Conservation (phyloP, 2,329 filamentous ascomycete genomes). For the Fusarium dlaminii region DNA sequence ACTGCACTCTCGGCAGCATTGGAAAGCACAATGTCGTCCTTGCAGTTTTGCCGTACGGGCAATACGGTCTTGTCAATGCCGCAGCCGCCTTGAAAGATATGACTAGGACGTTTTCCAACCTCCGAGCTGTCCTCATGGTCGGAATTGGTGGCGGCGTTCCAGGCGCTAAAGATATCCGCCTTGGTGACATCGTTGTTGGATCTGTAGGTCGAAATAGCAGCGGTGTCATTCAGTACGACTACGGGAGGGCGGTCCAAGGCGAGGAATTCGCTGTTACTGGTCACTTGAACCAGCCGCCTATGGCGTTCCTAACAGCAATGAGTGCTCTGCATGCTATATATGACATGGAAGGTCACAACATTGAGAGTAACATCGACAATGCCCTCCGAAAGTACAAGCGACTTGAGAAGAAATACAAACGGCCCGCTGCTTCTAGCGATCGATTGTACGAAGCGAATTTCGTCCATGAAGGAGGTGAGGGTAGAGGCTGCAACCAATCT, state of each 20-base stretch:
- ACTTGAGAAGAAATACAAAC: rapidly evolving
- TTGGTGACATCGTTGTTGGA: not conserved
- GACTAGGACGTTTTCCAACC: rapidly evolving
- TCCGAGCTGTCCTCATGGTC: rapidly evolving
- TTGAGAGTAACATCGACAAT: rapidly evolving
- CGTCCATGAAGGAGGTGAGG: rapidly evolving
- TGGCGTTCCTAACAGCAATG: not conserved
- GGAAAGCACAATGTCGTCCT: not conserved
- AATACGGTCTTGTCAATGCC: not conserved
- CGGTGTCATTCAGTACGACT: rapidly evolving
- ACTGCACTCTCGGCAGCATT: rapidly evolving
- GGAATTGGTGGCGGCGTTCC: rapidly evolving
- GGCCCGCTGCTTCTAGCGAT: rapidly evolving
- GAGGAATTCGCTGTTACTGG: rapidly evolving
- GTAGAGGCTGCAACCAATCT: rapidly evolving
- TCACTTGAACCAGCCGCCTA: not conserved
- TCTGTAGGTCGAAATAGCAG: rapidly evolving
- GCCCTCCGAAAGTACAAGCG: rapidly evolving
- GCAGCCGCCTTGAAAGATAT: rapidly evolving
- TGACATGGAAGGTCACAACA: rapidly evolving
- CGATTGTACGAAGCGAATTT: rapidly evolving
- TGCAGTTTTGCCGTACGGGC: not conserved
- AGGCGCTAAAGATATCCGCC: rapidly evolving
- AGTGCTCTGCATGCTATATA: not conserved
- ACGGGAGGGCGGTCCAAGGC: not conserved